phyloP scores from a whole-genome alignment of 2,329 filamentous ascomycete species.

The Trichophyton rubrum region DNA sequence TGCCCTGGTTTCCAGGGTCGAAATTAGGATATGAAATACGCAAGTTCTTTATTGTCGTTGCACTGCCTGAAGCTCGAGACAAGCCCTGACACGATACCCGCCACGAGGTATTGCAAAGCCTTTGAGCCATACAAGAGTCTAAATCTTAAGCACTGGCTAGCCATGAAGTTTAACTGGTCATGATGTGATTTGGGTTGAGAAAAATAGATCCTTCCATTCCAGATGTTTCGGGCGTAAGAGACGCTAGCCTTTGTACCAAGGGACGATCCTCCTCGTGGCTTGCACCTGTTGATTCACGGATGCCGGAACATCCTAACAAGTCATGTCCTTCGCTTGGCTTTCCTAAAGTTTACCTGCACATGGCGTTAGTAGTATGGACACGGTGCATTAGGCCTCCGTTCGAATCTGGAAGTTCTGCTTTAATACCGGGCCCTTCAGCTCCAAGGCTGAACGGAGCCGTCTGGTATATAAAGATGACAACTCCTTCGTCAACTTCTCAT shows the following conservation, averaged over 20 bases:
- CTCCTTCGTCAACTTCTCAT: not conserved
- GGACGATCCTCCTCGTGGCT: conserved; percentile 2
- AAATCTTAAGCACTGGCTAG: not conserved
- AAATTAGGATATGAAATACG: not conserved
- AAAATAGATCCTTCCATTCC: not conserved
- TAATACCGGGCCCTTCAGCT: not conserved
- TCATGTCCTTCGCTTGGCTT: not conserved
- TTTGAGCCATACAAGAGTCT: not conserved
- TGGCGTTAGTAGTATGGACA: not conserved
- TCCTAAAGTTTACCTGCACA: not conserved
- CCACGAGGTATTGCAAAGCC: not conserved
- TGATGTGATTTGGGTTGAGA: not conserved
- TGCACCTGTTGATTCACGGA: not conserved
- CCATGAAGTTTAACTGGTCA: not conserved
- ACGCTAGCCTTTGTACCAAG: not conserved
- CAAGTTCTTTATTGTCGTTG: not conserved
- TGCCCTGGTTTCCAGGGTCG: not conserved
- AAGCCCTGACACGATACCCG: not conserved
- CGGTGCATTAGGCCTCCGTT: not conserved
- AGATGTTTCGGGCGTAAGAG: not conserved
- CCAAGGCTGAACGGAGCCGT: not conserved
- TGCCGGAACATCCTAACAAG: not conserved
- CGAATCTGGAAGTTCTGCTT: not conserved
- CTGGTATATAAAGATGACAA: not conserved
- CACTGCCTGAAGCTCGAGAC: not conserved